phyloP scores from a whole-genome alignment of 2,329 filamentous ascomycete genomes.

The Mycosphaerella sp. region DNA sequence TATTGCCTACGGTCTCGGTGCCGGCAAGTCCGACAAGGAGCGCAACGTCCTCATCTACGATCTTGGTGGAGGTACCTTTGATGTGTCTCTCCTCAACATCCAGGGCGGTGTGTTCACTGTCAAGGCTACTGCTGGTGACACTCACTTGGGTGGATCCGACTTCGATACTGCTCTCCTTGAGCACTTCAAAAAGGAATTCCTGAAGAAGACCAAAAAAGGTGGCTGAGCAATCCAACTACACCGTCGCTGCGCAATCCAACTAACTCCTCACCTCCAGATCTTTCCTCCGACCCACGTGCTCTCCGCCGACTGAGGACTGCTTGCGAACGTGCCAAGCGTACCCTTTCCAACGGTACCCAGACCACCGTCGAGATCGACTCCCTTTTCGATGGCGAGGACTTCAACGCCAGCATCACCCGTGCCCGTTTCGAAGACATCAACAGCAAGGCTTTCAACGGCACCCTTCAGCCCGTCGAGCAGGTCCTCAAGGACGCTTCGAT shows the following conservation, averaged over 20 bases:
- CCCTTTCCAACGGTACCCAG: constrained; percentile 92
- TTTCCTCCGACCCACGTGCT: constrained; percentile 78
- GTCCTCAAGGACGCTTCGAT: constrained; percentile 88
- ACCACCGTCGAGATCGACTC: constrained; percentile 99
- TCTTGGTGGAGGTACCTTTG: constrained; percentile 99
- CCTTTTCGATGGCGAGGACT: constrained; percentile 96
- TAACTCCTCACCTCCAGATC: constrained; percentile 37
- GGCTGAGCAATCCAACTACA: no score
- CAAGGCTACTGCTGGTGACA: constrained; percentile 92
- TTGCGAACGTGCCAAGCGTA: constrained; percentile 99
- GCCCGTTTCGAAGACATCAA: constrained; percentile 99
- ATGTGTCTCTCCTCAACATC: constrained; percentile 99
- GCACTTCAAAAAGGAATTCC: constrained; percentile 95
- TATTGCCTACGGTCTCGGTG: constrained; percentile 85
- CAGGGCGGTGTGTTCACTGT: constrained; percentile 99
- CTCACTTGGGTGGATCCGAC: constrained; percentile 14
- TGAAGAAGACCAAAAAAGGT: constrained; percentile 64
- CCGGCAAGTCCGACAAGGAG: constrained; percentile 71
- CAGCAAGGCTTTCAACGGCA: constrained; percentile 88
- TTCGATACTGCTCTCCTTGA: constrained; percentile 74
- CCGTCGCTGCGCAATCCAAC: no score
- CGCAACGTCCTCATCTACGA: constrained; percentile 99
- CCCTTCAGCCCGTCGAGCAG: constrained; percentile 90
- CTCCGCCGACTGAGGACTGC: constrained; percentile 93
- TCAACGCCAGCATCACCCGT: constrained; percentile 94